Evolutionary conservation across 1,284 basidiomycete genomes (phyloP), one percentile per base, ranked within the genome.

Genomic region (Thelephora terrestris): DNA sequence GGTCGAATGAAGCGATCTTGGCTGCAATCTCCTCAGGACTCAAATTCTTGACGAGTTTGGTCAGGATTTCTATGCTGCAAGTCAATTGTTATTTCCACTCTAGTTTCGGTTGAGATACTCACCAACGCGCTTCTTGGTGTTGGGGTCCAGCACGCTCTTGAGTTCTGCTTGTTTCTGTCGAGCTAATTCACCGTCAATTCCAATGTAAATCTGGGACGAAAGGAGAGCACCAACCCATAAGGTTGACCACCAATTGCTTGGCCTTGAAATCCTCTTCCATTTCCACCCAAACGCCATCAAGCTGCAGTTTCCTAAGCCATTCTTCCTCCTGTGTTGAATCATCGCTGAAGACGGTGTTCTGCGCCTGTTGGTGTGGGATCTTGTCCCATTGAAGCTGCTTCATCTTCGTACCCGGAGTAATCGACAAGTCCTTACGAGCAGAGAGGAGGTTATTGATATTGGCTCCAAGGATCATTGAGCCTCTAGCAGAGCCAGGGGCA

Each of bases 311-410:
- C 65, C 78, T 75, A 29, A 91, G 65, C 72, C 90, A 87, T 55
- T 86, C 80, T 49, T 76, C 71, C 61, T 93, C 91, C 58, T 79
- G 79, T 50, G 76, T 68, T 5, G 76, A 65, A 55, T 82, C 74
- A 46, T 89, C 84, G 36, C 74, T 83, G 87, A 91, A 97, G 6
- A 95, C 70, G 0, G 92, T 96, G 61, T 85, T 87, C 2, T 68
- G 67, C n/a, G 84, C 83, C 55, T 90, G 78, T 57, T 91, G 80
- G 53, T 91, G 89, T 38, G 87, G 82, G 23, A 97, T 75, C 63
- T 98, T 99, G 64, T 99, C 95, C 95, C 96, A 99, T 62, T 99
- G 95, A 44, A 99, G 72, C 65, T 98, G 93, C 67, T 98, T 98
- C 89, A 98, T 94, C 71, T 93, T 92, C 46, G 80, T 85, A 52